Evolutionary conservation across 257 asterid genomes (phyloP), one percentile per base, ranked within the genome.

Genomic region (Marsdenia floribunda): DNA sequence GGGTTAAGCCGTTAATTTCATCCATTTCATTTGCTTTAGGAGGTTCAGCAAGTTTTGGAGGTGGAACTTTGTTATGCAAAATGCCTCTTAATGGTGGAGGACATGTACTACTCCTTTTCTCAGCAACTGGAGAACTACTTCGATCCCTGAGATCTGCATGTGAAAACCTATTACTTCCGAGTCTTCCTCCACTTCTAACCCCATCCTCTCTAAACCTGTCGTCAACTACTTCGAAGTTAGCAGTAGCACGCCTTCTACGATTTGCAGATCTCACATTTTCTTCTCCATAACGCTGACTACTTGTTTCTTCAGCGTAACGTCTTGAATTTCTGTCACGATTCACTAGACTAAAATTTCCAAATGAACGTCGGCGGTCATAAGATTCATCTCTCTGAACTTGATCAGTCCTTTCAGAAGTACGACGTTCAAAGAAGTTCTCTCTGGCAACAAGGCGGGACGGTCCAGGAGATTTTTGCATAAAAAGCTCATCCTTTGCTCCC

Each of bases 151-250:
- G 24, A 6, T 82, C 93, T 70, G 70, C 77, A 59, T 37, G 53
- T 6, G 86, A 66, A 73, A 68, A 42, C 81, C 91, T 80, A 5
- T 46, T 72, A 73, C 70, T 59, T 74, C 81, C 95, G 59, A 77
- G 85, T 55, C 37, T 81, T 77, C 78, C 89, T 74, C 81, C 88
- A 70, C 78, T 73, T 61, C 92, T 68, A 40, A 1, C 3, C 53
- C 78, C 94, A 68, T 89, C 91, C 5, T 94, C 97, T 37, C 96
- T 88, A 59, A 88, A 90, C 85, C 99, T 86, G 77, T 94, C 97
- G 78, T 94, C 98, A 68, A 94, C 96, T 70, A 94, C 82, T 90
- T 92, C 98, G 75, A 94, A 88, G 73, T 78, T 86, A 50, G 89
- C 60, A 33, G 88, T 55, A 33, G 88, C 4, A 53, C 86, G 81